Conservation (phyloP, 345 rosid species). For the Salix purpurea region DNA sequence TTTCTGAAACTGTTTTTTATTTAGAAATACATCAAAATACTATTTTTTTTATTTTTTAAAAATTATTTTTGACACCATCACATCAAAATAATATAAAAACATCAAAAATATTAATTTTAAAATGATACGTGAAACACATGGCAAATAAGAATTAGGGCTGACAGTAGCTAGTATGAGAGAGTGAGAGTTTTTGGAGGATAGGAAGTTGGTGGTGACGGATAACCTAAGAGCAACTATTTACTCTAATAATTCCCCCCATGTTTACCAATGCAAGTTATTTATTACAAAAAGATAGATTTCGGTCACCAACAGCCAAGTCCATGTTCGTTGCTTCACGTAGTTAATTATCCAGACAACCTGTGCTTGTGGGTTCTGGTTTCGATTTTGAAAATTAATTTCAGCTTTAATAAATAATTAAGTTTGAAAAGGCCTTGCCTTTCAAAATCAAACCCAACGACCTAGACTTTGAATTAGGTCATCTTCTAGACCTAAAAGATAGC, state of each 20-base stretch:
- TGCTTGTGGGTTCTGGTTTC: neutral
- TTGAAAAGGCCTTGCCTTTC: neutral
- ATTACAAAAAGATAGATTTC: neutral
- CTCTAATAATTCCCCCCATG: neutral
- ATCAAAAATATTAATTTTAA: too few relatives aligned
- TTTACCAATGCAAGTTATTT: neutral
- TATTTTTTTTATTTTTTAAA: too few relatives aligned
- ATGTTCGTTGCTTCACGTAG: neutral
- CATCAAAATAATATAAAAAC: too few relatives aligned
- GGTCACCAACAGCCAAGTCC: neutral
- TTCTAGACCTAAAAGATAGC: neutral
- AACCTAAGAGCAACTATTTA: constrained; percentile 49
- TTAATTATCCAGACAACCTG: neutral
- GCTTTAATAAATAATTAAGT: neutral
- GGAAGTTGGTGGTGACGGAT: constrained; percentile 60
- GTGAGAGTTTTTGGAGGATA: constrained; percentile 19
- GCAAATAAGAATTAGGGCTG: too few relatives aligned
- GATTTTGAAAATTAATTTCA: neutral
- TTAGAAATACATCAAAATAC: too few relatives aligned
- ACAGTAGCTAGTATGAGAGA: too few relatives aligned
- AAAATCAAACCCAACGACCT: neutral
- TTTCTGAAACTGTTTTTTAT: too few relatives aligned
- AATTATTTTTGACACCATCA: too few relatives aligned
- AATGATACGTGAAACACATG: too few relatives aligned
- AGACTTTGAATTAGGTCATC: neutral